Evolutionary conservation across 2,329 filamentous ascomycete genomes (phyloP).

Genomic region (Phoma herbarum): DNA sequence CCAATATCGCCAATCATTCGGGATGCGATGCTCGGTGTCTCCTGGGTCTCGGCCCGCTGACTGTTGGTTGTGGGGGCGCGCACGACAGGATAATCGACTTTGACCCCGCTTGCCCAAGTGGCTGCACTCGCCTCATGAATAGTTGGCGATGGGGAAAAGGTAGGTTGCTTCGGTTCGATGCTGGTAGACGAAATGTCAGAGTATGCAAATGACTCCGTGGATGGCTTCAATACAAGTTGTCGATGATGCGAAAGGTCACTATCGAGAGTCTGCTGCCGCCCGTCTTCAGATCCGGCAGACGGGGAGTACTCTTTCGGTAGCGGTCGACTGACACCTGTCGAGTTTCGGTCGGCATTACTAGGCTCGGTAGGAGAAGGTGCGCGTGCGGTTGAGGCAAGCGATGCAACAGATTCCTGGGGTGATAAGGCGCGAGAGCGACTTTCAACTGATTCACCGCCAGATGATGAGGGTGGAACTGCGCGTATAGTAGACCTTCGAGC

Average conservation of each 20-base stretch:
- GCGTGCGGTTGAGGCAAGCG: constrained; percentile 45
- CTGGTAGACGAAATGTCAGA: constrained; percentile 48
- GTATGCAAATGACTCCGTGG: constrained; percentile 48
- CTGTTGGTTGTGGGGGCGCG: constrained; percentile 49
- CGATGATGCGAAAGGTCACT: constrained; percentile 41
- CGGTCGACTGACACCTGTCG: constrained; percentile 38
- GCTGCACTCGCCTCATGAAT: constrained; percentile 49
- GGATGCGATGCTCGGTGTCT: constrained; percentile 45
- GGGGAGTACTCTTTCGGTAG: constrained; percentile 36
- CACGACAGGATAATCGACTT: constrained; percentile 49
- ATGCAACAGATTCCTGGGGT: constrained; percentile 48
- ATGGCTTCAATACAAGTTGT: constrained; percentile 41
- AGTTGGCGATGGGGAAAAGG: constrained; percentile 41
- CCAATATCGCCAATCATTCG: constrained; percentile 50
- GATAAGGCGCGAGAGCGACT: constrained; percentile 48
- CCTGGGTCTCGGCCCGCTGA: constrained; percentile 48
- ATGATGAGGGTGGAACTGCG: constrained; percentile 50
- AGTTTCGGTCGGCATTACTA: constrained; percentile 39
- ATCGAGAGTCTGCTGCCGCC: constrained; percentile 46
- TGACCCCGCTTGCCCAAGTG: constrained; percentile 45
- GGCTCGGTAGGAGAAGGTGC: constrained; percentile 34
- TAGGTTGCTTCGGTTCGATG: constrained; percentile 44
- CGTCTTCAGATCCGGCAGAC: constrained; percentile 40
- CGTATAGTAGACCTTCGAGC: constrained; percentile 46
- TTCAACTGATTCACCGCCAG: constrained; percentile 41